A percentile compares a stretch with the other conserved stretches of the same genome.
Evolutionary conservation across 139 green algal species (phyloP).

Genomic region (Picochlorum sp.): DNA sequence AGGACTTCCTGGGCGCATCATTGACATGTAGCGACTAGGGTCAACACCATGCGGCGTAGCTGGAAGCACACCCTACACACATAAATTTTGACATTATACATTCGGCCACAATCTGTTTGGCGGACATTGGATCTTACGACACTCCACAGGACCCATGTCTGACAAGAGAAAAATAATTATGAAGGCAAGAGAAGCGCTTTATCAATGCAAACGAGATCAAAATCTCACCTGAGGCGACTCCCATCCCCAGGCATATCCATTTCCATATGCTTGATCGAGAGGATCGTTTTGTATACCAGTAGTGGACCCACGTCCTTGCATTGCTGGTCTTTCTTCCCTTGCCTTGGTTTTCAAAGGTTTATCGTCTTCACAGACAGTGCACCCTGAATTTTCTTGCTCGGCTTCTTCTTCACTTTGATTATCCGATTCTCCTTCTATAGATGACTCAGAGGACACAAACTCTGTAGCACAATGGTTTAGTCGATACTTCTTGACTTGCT

Average conservation of each 20-base stretch:
- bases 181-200: no score
- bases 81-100: no score
- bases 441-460: constrained; percentile 2
- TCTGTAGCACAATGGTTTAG: constrained; percentile 1
- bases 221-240: constrained; percentile 7
- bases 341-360: no score
- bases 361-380: background rate
- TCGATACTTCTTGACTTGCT: background rate
- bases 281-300: background rate
- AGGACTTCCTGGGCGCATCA: no score
- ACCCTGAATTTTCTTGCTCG: background rate
- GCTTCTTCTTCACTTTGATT: background rate
- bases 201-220: no score
- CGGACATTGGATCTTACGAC: no score
- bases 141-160: no score
- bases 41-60: no score
- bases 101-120: no score
- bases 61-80: no score
- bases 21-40: no score
- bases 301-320: background rate
- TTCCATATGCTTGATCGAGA: background rate
- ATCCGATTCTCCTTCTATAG: background rate
- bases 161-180: no score
- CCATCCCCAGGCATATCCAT: background rate
- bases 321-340: background rate